These are phyloP conservation scores for Madurella mycetomatis DNA, from an alignment of 2,329 filamentous ascomycete genomes.

Conservation along the genomic window DNA sequence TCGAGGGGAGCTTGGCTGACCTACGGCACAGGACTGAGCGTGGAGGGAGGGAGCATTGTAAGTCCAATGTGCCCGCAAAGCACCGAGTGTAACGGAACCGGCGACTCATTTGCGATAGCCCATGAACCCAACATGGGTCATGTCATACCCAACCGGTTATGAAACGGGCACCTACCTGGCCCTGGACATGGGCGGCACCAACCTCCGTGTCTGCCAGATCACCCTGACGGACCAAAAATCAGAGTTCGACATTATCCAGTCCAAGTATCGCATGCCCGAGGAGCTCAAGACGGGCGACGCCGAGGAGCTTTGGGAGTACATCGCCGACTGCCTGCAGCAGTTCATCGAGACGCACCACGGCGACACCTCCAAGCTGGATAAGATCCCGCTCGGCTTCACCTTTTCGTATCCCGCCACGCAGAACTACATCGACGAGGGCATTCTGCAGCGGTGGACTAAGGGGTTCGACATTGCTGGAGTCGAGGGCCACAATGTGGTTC, in stretches of 20 bases:
- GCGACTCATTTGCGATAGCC: slow-evolving; percentile 52
- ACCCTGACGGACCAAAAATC: slow-evolving; percentile 81
- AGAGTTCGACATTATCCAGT: slow-evolving; percentile 91
- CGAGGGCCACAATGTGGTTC: slow-evolving; percentile 85
- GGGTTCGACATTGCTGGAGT: slow-evolving; percentile 92
- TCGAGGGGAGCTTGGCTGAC: slow-evolving; percentile 5
- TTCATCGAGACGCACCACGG: slow-evolving; percentile 85
- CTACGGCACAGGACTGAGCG: slow-evolving; percentile 60
- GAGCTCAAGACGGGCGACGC: slow-evolving; percentile 81
- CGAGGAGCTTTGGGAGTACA: slow-evolving; percentile 91
- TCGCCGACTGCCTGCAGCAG: slow-evolving; percentile 85
- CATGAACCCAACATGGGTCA: slow-evolving; percentile 98
- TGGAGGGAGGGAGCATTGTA: slow-evolving; percentile 90
- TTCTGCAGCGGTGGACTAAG: slow-evolving; percentile 95
- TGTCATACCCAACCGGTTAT: slow-evolving; percentile 79
- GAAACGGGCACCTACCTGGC: slow-evolving; percentile 86
- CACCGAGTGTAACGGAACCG: slow-evolving; percentile 1
- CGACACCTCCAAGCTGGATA: slow-evolving; percentile 55
- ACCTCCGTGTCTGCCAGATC: slow-evolving; percentile 91
- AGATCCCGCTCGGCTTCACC: slow-evolving; percentile 82
- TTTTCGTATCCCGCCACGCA: slow-evolving; percentile 95
- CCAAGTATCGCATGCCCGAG: slow-evolving; percentile 91
- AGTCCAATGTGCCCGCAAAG: slow-evolving; percentile 36
- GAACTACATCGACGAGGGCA: slow-evolving; percentile 86
- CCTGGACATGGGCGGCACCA: slow-evolving; percentile 94